Conservation (phyloP, 441 rosid species). For the Lepidium campestre region DNA sequence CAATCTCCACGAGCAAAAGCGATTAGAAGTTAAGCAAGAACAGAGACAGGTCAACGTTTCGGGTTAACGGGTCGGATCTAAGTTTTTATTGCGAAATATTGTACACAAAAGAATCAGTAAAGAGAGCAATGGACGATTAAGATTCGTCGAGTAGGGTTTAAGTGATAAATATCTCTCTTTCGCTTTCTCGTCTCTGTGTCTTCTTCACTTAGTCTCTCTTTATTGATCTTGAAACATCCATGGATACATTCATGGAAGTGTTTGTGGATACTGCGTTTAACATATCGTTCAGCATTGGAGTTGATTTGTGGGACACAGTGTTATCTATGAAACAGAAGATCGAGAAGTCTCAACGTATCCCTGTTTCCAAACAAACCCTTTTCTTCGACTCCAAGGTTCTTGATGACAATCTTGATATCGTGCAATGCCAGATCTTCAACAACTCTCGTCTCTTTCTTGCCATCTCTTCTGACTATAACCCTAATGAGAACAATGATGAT, state of each 20-base stretch:
- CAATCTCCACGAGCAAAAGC: no score
- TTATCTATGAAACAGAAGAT: constrained; percentile 69
- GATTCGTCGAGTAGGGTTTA: background rate
- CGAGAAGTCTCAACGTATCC: constrained; percentile 51
- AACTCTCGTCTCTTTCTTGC: constrained; percentile 50
- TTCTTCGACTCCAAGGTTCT: constrained; percentile 55
- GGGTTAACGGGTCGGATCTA: no score
- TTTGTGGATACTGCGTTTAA: constrained; percentile 44
- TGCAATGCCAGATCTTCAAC: constrained; percentile 45
- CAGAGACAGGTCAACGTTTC: no score
- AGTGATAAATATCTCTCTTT: no score
- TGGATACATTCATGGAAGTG: constrained; percentile 45
- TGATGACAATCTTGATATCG: constrained; percentile 49
- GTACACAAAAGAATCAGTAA: no score
- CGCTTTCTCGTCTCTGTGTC: background rate
- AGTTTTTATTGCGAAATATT: no score
- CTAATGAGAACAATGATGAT: background rate
- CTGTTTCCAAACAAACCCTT: constrained; percentile 50
- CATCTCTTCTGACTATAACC: constrained; percentile 12
- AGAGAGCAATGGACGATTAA: no score
- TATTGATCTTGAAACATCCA: background rate
- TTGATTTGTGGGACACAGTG: constrained; percentile 59
- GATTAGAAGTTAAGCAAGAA: no score
- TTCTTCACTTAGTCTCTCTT: background rate
- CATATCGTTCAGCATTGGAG: constrained; percentile 54